Evolutionary conservation across 805 yeast species (phyloP), one percentile per base, ranked within the genome.

Genomic region (Blastobotrys parvus): DNA sequence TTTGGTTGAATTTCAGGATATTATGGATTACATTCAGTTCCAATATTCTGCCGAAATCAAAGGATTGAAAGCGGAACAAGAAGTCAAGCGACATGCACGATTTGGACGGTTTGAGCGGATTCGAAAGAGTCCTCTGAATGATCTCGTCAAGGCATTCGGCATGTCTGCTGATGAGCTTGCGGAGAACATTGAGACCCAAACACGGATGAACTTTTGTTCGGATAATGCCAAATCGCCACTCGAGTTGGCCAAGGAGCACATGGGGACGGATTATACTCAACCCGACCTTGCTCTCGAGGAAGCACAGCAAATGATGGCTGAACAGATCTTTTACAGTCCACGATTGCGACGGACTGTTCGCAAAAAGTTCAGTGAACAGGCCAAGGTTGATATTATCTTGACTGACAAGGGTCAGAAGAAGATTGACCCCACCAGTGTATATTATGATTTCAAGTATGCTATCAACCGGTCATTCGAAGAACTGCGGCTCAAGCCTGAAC

Each of bases 401-500:
- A 88, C 97, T 0, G 94, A 88, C 47, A 88, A 87, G 58, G 94
- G 94, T 51, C 73, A 71, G 53, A 69, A 77, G 27, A 79, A 80
- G 51, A 90, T 92, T 46, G 92, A 82, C 52, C 79, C 75, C 42
- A 80, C 79, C 51, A 80, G 89, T 42, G 82, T 88, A 2, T 89
- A 80, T 55, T 87, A 84, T 46, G 95, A 87, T 57, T 80, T 92
- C 65, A 92, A 92, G 59, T 92, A 92, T 63, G 94, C 96, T 18
- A 73, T 78, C 44, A 84, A 87, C 62, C 75, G 92, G 58, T 71
- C 84, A 2, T 80, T 89, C 13, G 72, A 74, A n/a, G 87, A 87
- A 45, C 76, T 92, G 56, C 72, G 76, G 4, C 68, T 68, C 31
- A 71, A 77, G 44, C 97, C 98, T 1, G 95, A 87, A 53, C 66